Percentiles rank a stretch among this genome's conserved stretches.
phyloP scores from a whole-genome alignment of 2,329 filamentous ascomycete species.

The Colletotrichum zoysiae region DNA sequence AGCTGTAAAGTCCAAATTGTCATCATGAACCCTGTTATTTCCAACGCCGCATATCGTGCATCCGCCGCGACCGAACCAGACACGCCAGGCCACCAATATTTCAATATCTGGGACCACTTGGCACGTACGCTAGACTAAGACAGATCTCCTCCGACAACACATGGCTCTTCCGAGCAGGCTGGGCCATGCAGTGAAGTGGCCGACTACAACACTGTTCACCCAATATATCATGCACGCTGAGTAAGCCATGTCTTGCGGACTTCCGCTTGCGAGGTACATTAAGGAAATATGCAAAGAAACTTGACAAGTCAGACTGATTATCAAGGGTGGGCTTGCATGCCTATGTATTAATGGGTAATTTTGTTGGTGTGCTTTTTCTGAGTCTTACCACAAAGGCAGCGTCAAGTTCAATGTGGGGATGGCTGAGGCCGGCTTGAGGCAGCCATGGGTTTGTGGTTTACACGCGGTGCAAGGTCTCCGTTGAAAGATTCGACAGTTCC shows the following conservation, averaged over 20 bases:
- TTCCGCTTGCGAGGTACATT: not conserved
- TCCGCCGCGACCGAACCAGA: too few relatives aligned
- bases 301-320: not conserved
- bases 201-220: not conserved
- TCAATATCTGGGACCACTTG: not conserved
- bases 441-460: not conserved
- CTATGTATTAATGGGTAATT: not conserved
- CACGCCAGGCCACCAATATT: not conserved
- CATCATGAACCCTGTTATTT: not conserved
- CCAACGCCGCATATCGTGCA: not conserved
- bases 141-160: not conserved
- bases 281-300: not conserved
- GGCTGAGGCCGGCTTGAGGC: not conserved
- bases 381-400: too few relatives aligned
- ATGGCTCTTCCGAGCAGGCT: not conserved
- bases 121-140: slow-evolving; percentile 5
- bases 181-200: not conserved
- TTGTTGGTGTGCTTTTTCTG: not conserved
- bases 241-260: slow-evolving; percentile 28
- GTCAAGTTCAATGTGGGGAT: too few relatives aligned
- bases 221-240: not conserved
- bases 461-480: not conserved
- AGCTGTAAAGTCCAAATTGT: too few relatives aligned
- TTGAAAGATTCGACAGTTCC: not conserved
- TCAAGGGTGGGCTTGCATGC: too few relatives aligned